Percentiles rank a stretch among this genome's conserved stretches.
phyloP scores from a whole-genome alignment of 352 stramenopile species.

The Globisporangium paddicum region DNA sequence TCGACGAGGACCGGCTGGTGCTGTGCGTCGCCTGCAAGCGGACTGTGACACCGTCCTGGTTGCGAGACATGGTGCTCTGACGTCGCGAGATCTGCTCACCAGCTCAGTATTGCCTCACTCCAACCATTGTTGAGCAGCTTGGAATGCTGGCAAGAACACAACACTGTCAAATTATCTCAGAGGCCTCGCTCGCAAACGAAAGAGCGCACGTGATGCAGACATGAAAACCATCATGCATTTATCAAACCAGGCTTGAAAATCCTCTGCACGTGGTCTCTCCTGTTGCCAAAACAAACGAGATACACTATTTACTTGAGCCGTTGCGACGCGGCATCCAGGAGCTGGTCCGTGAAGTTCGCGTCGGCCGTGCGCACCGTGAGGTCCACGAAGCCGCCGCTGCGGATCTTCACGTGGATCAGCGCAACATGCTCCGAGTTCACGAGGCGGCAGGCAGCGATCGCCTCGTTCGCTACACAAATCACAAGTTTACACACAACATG shows the following conservation, averaged over 20 bases:
- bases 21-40: neutral
- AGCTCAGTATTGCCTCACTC: too few species aligned
- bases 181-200: neutral
- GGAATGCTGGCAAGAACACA: too few species aligned
- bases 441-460: slow-evolving; percentile 74
- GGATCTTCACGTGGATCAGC: slow-evolving; percentile 86
- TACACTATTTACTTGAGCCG: slow-evolving; percentile 54
- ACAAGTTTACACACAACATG: slow-evolving; percentile 2
- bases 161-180: too few species aligned
- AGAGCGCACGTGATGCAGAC: neutral
- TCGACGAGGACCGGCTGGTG: neutral
- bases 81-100: too few species aligned
- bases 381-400: slow-evolving; percentile 76
- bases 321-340: slow-evolving; percentile 55
- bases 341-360: slow-evolving; percentile 75
- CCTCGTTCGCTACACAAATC: slow-evolving; percentile 69
- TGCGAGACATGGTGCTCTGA: too few species aligned
- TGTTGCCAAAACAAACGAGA: neutral
- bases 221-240: neutral
- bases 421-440: slow-evolving; percentile 78
- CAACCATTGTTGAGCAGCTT: too few species aligned
- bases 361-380: slow-evolving; percentile 83
- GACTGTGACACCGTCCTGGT: neutral
- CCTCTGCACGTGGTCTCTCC: too few species aligned
- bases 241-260: neutral